A percentile compares a stretch with the other conserved stretches of the same genome.
These are phyloP conservation scores for Arachis stenosperma DNA, from an alignment of 306 rosid species.

Conservation along the genomic window DNA sequence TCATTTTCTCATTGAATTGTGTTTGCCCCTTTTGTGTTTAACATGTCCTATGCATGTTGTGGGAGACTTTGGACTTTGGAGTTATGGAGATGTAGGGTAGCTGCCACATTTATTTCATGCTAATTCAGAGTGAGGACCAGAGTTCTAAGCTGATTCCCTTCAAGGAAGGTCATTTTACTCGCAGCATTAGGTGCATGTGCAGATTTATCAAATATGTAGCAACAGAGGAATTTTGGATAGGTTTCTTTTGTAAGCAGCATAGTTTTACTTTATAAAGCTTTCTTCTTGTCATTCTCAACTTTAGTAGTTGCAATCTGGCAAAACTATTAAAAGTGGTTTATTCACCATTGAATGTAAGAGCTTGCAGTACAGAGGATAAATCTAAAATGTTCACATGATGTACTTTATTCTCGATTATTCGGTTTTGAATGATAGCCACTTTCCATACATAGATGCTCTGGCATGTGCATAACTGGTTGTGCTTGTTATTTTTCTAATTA, in stretches of 20 bases:
- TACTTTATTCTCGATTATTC: neutral
- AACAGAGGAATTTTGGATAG: neutral
- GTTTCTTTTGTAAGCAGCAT: neutral
- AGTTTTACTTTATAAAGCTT: neutral
- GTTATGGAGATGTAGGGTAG: neutral
- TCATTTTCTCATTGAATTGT: neutral
- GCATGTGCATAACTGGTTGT: conserved; percentile 9
- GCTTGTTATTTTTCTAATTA: neutral
- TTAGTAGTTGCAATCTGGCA: neutral
- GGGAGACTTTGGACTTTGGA: neutral
- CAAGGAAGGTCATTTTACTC: conserved; percentile 4
- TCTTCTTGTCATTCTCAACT: neutral
- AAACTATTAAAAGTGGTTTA: neutral
- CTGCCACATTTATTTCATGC: neutral
- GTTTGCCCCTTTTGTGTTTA: conserved; percentile 6
- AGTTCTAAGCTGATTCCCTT: conserved; percentile 7
- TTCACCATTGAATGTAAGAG: neutral
- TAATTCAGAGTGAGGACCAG: conserved; percentile 1
- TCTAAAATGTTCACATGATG: neutral
- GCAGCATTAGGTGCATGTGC: neutral
- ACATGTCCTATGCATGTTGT: conserved; percentile 1
- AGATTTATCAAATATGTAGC: conserved; percentile 11
- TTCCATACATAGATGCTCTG: neutral
- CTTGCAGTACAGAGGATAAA: neutral
- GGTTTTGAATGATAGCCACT: neutral